These are phyloP conservation scores for Pseudocercospora fijiensis DNA, from an alignment of 2,329 filamentous ascomycete species.

Conservation along the genomic window DNA sequence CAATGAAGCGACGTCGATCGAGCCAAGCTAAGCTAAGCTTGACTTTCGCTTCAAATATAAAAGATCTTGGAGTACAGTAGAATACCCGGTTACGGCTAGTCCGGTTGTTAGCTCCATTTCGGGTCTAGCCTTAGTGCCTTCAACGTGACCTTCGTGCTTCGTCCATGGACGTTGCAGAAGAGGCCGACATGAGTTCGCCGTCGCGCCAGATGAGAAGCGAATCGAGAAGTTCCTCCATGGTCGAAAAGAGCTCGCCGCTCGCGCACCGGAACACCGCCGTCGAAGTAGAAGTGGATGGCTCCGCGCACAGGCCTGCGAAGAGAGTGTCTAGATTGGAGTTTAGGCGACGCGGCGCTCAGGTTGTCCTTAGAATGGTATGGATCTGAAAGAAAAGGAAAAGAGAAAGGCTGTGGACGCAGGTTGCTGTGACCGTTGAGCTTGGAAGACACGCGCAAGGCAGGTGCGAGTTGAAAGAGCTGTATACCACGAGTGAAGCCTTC, in stretches of 20 bases:
- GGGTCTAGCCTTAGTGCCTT: not conserved
- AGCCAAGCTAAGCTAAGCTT: no score
- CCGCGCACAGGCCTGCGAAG: not conserved
- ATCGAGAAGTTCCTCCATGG: not conserved
- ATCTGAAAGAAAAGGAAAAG: not conserved
- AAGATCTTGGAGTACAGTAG: not conserved
- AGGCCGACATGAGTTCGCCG: slow-evolving; percentile 21
- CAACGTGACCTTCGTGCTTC: not conserved
- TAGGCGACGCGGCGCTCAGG: not conserved
- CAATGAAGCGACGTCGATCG: no score
- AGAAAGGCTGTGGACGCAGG: not conserved
- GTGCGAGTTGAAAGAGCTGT: not conserved
- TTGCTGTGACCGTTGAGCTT: not conserved
- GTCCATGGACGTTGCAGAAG: slow-evolving; percentile 6
- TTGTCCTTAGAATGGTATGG: not conserved
- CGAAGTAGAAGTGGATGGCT: not conserved
- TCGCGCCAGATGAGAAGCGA: slow-evolving; percentile 16
- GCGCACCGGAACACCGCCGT: not conserved
- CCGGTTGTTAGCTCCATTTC: not conserved
- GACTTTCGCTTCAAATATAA: no score
- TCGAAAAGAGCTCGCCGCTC: not conserved
- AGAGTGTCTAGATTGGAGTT: not conserved
- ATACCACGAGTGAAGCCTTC: not conserved
- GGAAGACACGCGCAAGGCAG: not conserved
- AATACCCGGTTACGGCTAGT: not conserved